phyloP scores from a whole-genome alignment of 139 green algal species.

The Medakamo hakoo region DNA sequence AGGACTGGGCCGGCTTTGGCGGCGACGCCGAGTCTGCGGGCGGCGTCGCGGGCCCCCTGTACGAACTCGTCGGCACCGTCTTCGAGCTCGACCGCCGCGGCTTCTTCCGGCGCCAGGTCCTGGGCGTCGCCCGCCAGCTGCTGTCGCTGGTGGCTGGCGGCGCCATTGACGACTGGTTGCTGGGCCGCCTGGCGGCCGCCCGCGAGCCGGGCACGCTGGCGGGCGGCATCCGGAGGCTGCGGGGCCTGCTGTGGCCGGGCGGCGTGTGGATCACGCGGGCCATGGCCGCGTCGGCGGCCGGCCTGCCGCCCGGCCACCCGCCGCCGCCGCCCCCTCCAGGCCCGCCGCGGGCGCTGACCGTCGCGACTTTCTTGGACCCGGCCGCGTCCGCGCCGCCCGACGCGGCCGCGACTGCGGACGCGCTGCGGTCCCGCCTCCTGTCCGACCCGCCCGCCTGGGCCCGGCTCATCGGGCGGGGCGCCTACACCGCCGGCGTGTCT shows the following conservation, averaged over 20 bases:
- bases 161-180: constrained; percentile 48
- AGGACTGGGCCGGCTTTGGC: no score
- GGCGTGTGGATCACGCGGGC: constrained; percentile 37
- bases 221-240: constrained; percentile 34
- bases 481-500: constrained; percentile 24
- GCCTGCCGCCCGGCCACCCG: background rate
- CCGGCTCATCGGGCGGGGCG: constrained; percentile 15
- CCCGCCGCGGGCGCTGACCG: background rate
- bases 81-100: constrained; percentile 44
- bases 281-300: background rate
- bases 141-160: constrained; percentile 58
- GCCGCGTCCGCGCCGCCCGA: background rate
- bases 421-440: background rate
- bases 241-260: constrained; percentile 49
- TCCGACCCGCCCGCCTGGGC: background rate
- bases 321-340: background rate
- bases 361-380: background rate
- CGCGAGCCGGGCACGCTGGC: constrained; percentile 42
- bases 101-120: constrained; percentile 43
- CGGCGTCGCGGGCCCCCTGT: constrained; percentile 42
- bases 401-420: background rate
- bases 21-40: no score
- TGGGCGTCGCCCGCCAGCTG: constrained; percentile 33
- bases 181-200: constrained; percentile 13
- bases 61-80: constrained; percentile 43